phyloP scores from a whole-genome alignment of 495 filamentous ascomycete genomes.

The Hypoxylon cercidicola region DNA sequence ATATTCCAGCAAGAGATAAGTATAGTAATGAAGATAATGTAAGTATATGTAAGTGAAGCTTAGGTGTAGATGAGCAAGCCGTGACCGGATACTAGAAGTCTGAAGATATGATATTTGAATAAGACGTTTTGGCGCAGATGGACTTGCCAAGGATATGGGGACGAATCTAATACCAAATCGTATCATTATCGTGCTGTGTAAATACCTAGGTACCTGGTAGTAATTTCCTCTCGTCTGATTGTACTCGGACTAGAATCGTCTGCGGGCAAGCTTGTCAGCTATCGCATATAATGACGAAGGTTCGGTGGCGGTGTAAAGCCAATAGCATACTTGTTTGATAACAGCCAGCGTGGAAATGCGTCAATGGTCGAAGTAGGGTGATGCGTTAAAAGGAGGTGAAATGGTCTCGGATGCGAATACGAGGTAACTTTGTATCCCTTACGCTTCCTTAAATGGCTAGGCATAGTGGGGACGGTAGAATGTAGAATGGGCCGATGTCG shows the following conservation, averaged over 20 bases:
- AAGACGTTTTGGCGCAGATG: constrained; percentile 15
- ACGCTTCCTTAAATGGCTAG: background rate
- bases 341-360: background rate
- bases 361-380: no score
- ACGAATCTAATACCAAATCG: constrained; percentile 38
- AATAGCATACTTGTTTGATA: constrained; percentile 17
- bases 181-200: constrained; percentile 37
- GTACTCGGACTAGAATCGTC: constrained; percentile 9
- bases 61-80: background rate
- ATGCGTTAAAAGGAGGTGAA: no score
- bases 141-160: constrained; percentile 26
- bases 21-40: no score
- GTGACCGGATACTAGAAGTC: background rate
- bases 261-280: background rate
- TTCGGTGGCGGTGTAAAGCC: constrained; percentile 31
- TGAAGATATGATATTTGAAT: background rate
- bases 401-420: constrained; percentile 39
- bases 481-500: constrained; percentile 31
- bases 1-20: no score
- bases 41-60: background rate
- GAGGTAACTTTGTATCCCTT: constrained; percentile 36
- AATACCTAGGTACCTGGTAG: background rate
- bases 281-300: constrained; percentile 6
- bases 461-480: background rate
- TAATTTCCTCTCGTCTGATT: constrained; percentile 4